Evolutionary conservation across 108 stramenopile genomes (phyloP).

Genomic region (Poteriospumella lacustris): DNA sequence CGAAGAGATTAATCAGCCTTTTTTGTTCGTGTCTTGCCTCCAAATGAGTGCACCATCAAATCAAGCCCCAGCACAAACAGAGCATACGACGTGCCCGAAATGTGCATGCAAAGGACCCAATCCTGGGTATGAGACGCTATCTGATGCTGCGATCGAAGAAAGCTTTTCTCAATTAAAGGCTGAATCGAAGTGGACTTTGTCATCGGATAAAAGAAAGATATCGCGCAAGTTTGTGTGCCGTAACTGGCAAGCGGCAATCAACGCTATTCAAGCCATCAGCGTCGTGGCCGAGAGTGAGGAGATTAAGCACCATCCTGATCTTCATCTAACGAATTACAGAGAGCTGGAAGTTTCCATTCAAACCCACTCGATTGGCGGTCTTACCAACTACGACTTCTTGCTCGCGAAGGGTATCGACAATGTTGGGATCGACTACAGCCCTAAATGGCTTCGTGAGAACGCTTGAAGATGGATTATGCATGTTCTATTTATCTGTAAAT

Average conservation of each 20-base stretch:
- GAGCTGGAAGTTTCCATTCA: conserved; percentile 70
- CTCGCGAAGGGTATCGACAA: conserved; percentile 64
- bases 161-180: not conserved
- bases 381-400: conserved; percentile 73
- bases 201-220: not conserved
- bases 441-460: conserved; percentile 73
- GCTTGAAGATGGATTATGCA: too few species aligned
- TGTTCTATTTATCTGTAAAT: too few species aligned
- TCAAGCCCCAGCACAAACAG: too few species aligned
- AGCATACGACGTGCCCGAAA: too few species aligned
- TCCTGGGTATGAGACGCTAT: not conserved
- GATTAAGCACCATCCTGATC: conserved; percentile 76
- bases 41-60: too few species aligned
- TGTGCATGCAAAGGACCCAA: conserved; percentile 2
- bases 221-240: not conserved
- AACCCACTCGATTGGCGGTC: conserved; percentile 70
- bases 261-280: not conserved
- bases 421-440: conserved; percentile 62
- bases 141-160: not conserved
- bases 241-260: not conserved
- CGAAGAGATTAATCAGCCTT: too few species aligned
- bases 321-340: conserved; percentile 80
- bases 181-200: not conserved
- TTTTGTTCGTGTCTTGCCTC: too few species aligned
- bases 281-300: not conserved